Base-by-base conservation (phyloP, 2,329 filamentous ascomycete genomes). In the Penicillium rolfsii region DNA sequence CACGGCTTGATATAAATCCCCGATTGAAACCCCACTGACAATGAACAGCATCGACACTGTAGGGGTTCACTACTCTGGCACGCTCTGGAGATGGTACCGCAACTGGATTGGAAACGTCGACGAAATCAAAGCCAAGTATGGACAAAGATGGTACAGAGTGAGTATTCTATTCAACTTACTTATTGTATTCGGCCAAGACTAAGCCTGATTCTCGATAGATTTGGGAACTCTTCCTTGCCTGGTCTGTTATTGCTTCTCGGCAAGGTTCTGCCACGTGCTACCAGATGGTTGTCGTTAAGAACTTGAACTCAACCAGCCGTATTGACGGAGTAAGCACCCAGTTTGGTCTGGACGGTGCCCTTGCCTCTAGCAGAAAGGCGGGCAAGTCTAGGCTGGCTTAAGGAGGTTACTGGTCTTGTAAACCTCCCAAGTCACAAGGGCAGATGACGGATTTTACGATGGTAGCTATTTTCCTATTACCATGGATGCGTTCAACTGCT, bases 41-140 rank as follows among this genome's bases (percentile, higher is more conserved):
- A 30, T 22, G 4, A 2, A 59, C 45, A 71, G 66, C 68, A 81
- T 95, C 64, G 93, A 97, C 77, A 97, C 92, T 33, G 86, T 96
- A 67, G 92, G 92, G 71, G 91, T 96, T 48, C 92, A 96, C 82
- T 96, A 96, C 81, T 94, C 91, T 46, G 91, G 91, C 49, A 96
- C 93, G 26, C 82, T 96, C 61, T 96, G 92, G 92, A 86, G 90
- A 73, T 96, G 92, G 92, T 96, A 96, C 82, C 85, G 92, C 67
- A 96, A 96, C 84, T 96, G 92, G 93, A 83, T 94, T 76, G 91
- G 83, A 78, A 96, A 96, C 84, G 83, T 84, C 69, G 90, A 94
- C 54, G 91, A 93, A 80, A 89, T 96, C 62, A 85, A 88, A 76
- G 91, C 89, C 74, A 96, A 95, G 84, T 96, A 96, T 74, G 93